These are phyloP conservation scores for Capillidium rhysosporum DNA, from an alignment of 371 early-diverging fungal genomes.

Conservation along the genomic window DNA sequence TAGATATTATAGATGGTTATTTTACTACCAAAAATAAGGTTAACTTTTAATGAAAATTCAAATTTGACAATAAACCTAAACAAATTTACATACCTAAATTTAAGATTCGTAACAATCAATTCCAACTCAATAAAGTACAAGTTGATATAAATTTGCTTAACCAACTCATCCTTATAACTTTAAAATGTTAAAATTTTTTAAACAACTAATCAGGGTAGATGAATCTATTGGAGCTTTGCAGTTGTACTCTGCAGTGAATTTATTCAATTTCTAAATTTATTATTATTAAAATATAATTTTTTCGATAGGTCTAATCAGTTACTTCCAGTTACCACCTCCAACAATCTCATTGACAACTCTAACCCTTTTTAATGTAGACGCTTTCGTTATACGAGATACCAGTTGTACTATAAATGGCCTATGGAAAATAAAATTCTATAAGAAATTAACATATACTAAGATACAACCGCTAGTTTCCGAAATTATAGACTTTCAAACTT, in stretches of 20 bases:
- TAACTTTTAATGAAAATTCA: too few relatives aligned
- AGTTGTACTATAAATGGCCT: conserved; percentile 95
- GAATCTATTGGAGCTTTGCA: conserved; percentile 86
- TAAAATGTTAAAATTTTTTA: conserved; percentile 32
- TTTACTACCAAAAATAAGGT: too few relatives aligned
- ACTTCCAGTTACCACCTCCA: conserved; percentile 21
- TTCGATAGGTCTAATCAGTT: conserved; percentile 69
- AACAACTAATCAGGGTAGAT: conserved; percentile 59
- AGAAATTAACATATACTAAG: conserved; percentile 59
- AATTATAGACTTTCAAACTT: conserved; percentile 50
- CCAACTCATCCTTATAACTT: too few relatives aligned
- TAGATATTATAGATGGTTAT: too few relatives aligned
- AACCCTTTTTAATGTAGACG: conserved; percentile 71
- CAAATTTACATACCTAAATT: too few relatives aligned
- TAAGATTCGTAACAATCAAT: too few relatives aligned
- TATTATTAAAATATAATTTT: conserved; percentile 24
- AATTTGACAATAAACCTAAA: too few relatives aligned
- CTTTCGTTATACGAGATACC: conserved; percentile 88
- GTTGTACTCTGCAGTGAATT: conserved; percentile 76
- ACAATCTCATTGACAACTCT: conserved; percentile 36
- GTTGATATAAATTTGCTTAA: too few relatives aligned
- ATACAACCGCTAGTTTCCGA: conserved; percentile 71
- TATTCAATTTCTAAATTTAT: not conserved
- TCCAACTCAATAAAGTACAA: too few relatives aligned
- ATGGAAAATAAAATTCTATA: conserved; percentile 83